Evolutionary conservation across 805 yeast genomes (phyloP).

Genomic region (Sporopachydermia lactativora): DNA sequence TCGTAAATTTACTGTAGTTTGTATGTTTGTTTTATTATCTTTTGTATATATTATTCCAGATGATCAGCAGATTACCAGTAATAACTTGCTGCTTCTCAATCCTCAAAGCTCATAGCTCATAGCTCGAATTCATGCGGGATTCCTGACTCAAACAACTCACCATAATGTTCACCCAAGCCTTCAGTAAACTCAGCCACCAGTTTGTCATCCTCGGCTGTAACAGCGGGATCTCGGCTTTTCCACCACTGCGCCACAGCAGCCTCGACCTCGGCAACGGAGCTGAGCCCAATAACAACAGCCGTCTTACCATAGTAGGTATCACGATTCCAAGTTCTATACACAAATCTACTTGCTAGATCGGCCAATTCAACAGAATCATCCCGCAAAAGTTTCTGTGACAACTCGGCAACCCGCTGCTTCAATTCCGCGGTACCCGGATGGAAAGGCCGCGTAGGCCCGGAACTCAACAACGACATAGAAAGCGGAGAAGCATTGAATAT

Average conservation of each 20-base stretch:
- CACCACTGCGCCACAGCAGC: conserved; percentile 47
- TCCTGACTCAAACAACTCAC: conserved; percentile 57
- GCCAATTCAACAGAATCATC: conserved; percentile 51
- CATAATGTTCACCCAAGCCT: conserved; percentile 35
- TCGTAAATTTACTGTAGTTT: too few relatives aligned
- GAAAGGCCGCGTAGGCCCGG: conserved; percentile 52
- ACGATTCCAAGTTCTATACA: conserved; percentile 43
- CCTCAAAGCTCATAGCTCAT: not conserved
- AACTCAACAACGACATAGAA: conserved; percentile 73
- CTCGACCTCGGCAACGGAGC: conserved; percentile 46
- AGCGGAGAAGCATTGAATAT: conserved; percentile 77
- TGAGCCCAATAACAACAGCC: conserved; percentile 67
- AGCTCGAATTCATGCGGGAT: conserved; percentile 14
- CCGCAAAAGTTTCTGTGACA: conserved; percentile 31
- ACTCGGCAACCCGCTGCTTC: conserved; percentile 28
- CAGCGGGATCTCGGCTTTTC: conserved; percentile 24
- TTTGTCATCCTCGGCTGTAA: conserved; percentile 28
- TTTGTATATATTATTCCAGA: too few relatives aligned
- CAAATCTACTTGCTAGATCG: conserved; percentile 66
- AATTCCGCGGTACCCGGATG: conserved; percentile 67
- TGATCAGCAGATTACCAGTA: too few relatives aligned
- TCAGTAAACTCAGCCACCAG: conserved; percentile 29
- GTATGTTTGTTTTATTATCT: too few relatives aligned
- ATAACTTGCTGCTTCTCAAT: too few relatives aligned
- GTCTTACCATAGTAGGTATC: conserved; percentile 23